These are phyloP conservation scores for Sungouiozyma ichnusensis DNA, from an alignment of 805 yeast species.

Conservation along the genomic window DNA sequence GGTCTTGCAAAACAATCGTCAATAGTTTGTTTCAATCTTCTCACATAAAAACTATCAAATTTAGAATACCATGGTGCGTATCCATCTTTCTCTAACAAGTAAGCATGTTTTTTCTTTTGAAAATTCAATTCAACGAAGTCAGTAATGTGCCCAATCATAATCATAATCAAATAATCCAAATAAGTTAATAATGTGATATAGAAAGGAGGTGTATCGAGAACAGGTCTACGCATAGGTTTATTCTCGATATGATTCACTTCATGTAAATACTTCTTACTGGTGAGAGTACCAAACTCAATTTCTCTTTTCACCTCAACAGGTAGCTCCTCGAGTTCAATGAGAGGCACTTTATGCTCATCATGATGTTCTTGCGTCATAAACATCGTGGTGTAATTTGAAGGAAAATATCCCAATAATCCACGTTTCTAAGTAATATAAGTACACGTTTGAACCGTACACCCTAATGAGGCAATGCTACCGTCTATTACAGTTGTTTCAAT, in stretches of 20 bases:
- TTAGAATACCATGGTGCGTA: conserved; percentile 94
- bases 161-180: conserved; percentile 70
- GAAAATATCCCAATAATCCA: too few relatives aligned
- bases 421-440: neutral
- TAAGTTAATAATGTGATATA: conserved; percentile 72
- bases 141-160: conserved; percentile 80
- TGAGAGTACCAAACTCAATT: conserved; percentile 63
- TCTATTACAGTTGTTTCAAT: too few relatives aligned
- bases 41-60: conserved; percentile 85
- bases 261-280: conserved; percentile 55
- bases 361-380: neutral
- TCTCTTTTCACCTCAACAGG: conserved; percentile 36
- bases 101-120: conserved; percentile 52
- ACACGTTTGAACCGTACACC: too few relatives aligned
- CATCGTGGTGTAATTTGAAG: too few relatives aligned
- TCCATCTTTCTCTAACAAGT: conserved; percentile 70
- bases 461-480: too few relatives aligned
- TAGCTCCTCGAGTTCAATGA: conserved; percentile 27
- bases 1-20: conserved; percentile 95
- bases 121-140: conserved; percentile 79
- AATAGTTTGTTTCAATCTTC: conserved; percentile 81
- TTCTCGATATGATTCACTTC: conserved; percentile 46
- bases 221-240: conserved; percentile 49
- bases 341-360: conserved; percentile 25
- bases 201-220: conserved; percentile 79